These are phyloP conservation scores for Talaromyces stipitatus DNA, from an alignment of 495 filamentous ascomycete genomes.

Conservation along the genomic window DNA sequence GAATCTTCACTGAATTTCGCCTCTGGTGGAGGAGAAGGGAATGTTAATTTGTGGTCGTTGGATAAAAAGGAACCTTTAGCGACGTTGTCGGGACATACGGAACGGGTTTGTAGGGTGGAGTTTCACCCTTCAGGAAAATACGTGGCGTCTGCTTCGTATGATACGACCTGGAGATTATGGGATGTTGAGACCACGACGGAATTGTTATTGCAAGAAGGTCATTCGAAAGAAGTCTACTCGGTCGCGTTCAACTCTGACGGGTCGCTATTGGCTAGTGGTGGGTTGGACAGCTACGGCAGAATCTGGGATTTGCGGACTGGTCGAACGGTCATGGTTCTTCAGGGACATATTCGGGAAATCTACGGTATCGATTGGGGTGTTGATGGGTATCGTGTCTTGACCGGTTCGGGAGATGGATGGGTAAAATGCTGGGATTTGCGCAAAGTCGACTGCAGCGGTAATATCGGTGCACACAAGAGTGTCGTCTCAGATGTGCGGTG, in stretches of 20 bases:
- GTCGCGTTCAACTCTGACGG: slow-evolving; percentile 86
- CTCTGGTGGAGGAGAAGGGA: slow-evolving; percentile 84
- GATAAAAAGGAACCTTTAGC: slow-evolving; percentile 72
- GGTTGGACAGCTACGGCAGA: slow-evolving; percentile 86
- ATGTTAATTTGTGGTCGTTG: slow-evolving; percentile 86
- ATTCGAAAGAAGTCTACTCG: slow-evolving; percentile 84
- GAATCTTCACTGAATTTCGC: slow-evolving; percentile 74
- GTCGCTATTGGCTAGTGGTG: slow-evolving; percentile 80
- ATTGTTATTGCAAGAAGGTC: slow-evolving; percentile 86
- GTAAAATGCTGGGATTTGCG: slow-evolving; percentile 97
- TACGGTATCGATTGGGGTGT: slow-evolving; percentile 86
- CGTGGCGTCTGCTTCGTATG: slow-evolving; percentile 87
- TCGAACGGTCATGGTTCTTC: slow-evolving; percentile 90
- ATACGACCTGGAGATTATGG: slow-evolving; percentile 97
- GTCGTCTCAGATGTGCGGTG: slow-evolving; percentile 89
- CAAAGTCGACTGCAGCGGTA: slow-evolving; percentile 72
- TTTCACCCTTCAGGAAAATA: slow-evolving; percentile 91
- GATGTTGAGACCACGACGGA: slow-evolving; percentile 80
- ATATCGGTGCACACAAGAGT: slow-evolving; percentile 85
- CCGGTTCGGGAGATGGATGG: slow-evolving; percentile 90
- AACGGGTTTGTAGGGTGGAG: slow-evolving; percentile 82
- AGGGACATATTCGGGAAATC: slow-evolving; percentile 89
- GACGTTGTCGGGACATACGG: slow-evolving; percentile 78
- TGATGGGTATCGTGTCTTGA: slow-evolving; percentile 82
- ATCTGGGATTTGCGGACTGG: slow-evolving; percentile 97